Evolutionary conservation across 2,329 filamentous ascomycete species (phyloP), one percentile per base, ranked within the genome.

Genomic region (Trichoderma brevicompactum): DNA sequence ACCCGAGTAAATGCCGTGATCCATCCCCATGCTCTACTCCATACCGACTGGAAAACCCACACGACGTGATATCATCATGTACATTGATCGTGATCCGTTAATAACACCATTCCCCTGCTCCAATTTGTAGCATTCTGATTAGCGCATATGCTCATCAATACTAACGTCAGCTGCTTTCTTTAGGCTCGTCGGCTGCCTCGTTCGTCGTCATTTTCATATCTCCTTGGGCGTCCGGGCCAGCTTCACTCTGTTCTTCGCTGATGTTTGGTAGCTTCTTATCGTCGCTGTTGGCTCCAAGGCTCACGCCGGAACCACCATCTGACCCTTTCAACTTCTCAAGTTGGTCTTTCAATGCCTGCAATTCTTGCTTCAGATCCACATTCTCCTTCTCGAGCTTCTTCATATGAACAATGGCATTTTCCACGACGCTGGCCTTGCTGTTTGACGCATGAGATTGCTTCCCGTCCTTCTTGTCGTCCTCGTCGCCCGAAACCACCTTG

Each of bases 341-440:
- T 52, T 73, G 72, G 40, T 67, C 70, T 66, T 72, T 78, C 32
- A 79, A 65, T 58, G 72, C 70, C 17, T 73, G 67, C 17, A 92
- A 72, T 74, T 86, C 87, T 70, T 83, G 85, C 74, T 92, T 90
- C 15, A 90, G 86, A 64, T 84, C 83, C 28, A 84, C 84, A 13
- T 93, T 85, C 74, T 96, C 91, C 71, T 86, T 81, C 77, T 96
- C 89, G 67, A 99, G 79, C 67, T 89, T 85, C 77, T 92, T 94
- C 79, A 99, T 97, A 74, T 98, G 97, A 65, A 94, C 89, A 72
- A 98, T 98, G 1, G 95, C 95, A 79, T 92, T 89, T 78, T 99
- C 95, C n/a, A 99, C 95, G 0, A 96, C 97, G 70, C 92, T 96
- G 1, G 95, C 95, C 77, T 98, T 99, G 79, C 93, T 97, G 72